A percentile compares a stretch with the other conserved stretches of the same genome.
These are phyloP conservation scores for Fibroporia radiculosa DNA, from an alignment of 768 basidiomycete species.

Conservation along the genomic window DNA sequence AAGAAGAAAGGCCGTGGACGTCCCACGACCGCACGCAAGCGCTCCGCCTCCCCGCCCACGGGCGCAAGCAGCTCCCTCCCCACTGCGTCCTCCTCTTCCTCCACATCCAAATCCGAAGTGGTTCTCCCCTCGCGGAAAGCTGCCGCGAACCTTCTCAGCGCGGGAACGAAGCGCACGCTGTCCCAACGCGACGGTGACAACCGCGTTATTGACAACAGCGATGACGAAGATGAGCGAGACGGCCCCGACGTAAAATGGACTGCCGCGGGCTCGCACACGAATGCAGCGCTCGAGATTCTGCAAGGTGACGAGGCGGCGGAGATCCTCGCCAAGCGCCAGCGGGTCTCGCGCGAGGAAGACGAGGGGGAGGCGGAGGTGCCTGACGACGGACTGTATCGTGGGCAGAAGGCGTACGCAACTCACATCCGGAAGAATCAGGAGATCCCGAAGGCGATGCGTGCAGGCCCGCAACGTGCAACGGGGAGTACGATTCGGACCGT, in stretches of 20 bases:
- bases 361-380: conserved; percentile 53
- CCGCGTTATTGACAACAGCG: conserved; percentile 50
- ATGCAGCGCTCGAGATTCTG: conserved; percentile 66
- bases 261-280: conserved; percentile 63
- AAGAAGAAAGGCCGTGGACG: conserved; percentile 79
- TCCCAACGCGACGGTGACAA: conserved; percentile 40
- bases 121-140: conserved; percentile 69
- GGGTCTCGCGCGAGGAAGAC: conserved; percentile 40
- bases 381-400: conserved; percentile 84
- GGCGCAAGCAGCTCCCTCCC: too few relatives aligned
- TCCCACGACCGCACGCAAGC: conserved; percentile 67
- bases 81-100: conserved; percentile 24
- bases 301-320: conserved; percentile 80
- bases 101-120: conserved; percentile 58
- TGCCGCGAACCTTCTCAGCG: conserved; percentile 64
- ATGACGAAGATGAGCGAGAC: conserved; percentile 38
- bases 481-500: conserved; percentile 84
- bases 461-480: conserved; percentile 66
- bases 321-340: conserved; percentile 60
- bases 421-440: conserved; percentile 81
- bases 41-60: conserved; percentile 58
- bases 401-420: conserved; percentile 72
- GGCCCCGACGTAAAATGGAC: conserved; percentile 74
- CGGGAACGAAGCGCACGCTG: conserved; percentile 60
- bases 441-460: conserved; percentile 81